Evolutionary conservation across 2,329 filamentous ascomycete genomes (phyloP), one percentile per base, ranked within the genome.

Genomic region (Trichophyton simii): DNA sequence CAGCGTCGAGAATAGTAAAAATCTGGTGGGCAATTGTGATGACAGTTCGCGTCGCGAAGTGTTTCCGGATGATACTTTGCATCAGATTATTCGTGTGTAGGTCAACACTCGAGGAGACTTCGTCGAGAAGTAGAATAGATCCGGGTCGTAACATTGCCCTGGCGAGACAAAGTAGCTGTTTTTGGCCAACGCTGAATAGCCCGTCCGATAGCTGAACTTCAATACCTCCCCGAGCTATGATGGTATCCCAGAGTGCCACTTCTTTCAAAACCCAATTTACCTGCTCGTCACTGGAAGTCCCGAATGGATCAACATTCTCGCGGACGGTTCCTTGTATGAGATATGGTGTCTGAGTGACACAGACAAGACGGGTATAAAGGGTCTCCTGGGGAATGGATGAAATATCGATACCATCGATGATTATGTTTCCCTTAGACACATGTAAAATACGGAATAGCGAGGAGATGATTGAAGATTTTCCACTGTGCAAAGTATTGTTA

Each of bases 21-120:
- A 41, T 41, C 38, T 41, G 38, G 18, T 97, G 94, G 36, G 94
- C 94, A 69, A 99, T 95, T 0, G 94, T 97, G 74, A 99, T 95
- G 73, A 97, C 96, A 44, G 94, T 99, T 60, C 89, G 85, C 75
- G 96, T 89, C 64, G 86, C 82, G 77, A 99, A 97, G 67, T 75
- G 80, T 69, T 80, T 83, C 60, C 83, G 79, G 58, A 86, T 72
- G 7, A 83, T 85, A 31, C 80, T 78, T 72, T 86, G 84, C 62
- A 86, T 75, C 77, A 86, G 74, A 46, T 82, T 80, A 72, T 87
- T 82, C 1, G 84, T 87, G 72, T 86, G 82, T 50, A 86, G 82
- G 69, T 87, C 84, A 22, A 86, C 83, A 13, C 83, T 57, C 20
- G 20, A 15, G 20, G 54, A 31, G 20, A 31, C 54, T 28, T 57